Evolutionary conservation across 495 filamentous ascomycete genomes (phyloP).

Genomic region (Hypomontagnella submonticulosa): DNA sequence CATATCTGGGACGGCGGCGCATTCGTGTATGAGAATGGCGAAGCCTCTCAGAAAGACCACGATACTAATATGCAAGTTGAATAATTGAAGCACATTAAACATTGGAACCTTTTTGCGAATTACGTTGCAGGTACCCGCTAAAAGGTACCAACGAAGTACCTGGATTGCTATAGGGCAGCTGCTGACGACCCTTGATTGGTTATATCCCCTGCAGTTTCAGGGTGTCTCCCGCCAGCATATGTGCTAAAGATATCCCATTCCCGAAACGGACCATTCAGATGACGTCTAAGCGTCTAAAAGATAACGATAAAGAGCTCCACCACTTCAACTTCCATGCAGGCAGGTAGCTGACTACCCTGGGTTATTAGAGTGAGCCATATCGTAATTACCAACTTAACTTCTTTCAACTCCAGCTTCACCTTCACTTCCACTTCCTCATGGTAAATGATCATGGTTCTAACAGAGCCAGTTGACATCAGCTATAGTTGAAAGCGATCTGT

Average conservation of each 20-base stretch:
- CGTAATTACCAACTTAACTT: slow-evolving; percentile 4
- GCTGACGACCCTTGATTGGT: slow-evolving; percentile 23
- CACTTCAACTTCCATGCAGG: neutral
- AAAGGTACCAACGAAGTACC: slow-evolving; percentile 19
- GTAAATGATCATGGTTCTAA: slow-evolving; percentile 5
- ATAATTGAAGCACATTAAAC: slow-evolving; percentile 27
- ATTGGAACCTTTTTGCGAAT: slow-evolving; percentile 26
- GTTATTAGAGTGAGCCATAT: slow-evolving; percentile 4
- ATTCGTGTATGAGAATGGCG: slow-evolving; percentile 23
- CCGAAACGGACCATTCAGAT: slow-evolving; percentile 25
- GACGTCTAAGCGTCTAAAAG: slow-evolving; percentile 29
- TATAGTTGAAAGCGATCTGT: neutral
- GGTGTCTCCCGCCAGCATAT: slow-evolving; percentile 13
- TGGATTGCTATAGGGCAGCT: slow-evolving; percentile 17
- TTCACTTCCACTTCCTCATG: neutral
- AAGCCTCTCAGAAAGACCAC: slow-evolving; percentile 11
- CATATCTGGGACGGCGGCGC: slow-evolving; percentile 44
- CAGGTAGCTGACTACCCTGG: neutral
- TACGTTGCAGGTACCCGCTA: slow-evolving; percentile 43
- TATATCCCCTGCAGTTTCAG: slow-evolving; percentile 20
- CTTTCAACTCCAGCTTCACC: neutral
- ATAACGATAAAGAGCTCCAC: slow-evolving; percentile 40
- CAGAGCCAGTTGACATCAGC: neutral
- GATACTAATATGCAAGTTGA: slow-evolving; percentile 7
- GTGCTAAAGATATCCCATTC: slow-evolving; percentile 34